Conservation (phyloP, 176 grass and related monocot species). For the Lolium perenne region DNA sequence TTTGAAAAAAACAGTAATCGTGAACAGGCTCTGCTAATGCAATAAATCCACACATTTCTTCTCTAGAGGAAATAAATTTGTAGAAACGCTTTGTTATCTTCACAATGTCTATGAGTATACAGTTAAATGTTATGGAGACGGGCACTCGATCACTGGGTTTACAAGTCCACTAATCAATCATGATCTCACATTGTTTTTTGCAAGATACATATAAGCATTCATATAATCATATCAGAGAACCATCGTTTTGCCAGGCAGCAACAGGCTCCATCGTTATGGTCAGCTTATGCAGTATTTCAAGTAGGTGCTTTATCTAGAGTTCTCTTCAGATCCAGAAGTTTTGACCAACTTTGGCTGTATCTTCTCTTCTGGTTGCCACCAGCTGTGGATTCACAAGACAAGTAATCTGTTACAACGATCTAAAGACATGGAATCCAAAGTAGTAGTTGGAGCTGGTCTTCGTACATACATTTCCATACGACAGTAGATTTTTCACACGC, state of each 20-base stretch:
- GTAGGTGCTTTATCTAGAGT: slow-evolving; percentile 43
- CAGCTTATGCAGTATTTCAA: slow-evolving; percentile 1
- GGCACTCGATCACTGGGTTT: not conserved
- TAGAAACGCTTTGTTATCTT: not conserved
- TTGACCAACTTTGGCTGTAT: slow-evolving; percentile 51
- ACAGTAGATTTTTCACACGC: slow-evolving; percentile 65
- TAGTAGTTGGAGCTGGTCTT: not conserved
- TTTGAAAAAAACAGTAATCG: too few relatives aligned
- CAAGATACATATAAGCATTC: not conserved
- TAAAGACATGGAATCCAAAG: not conserved
- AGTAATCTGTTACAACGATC: not conserved
- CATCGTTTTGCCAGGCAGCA: not conserved
- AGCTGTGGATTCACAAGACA: slow-evolving; percentile 38
- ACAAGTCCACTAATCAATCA: not conserved
- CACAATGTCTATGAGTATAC: not conserved
- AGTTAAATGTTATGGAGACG: not conserved
- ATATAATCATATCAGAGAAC: not conserved
- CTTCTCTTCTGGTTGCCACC: slow-evolving; percentile 34
- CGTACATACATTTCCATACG: slow-evolving; percentile 59
- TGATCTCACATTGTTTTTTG: not conserved
- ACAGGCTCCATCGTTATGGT: not conserved
- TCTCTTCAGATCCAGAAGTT: slow-evolving; percentile 73
- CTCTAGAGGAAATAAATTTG: not conserved
- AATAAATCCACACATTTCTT: not conserved
- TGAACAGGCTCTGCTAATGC: too few relatives aligned